Conservation (phyloP, 495 filamentous ascomycete genomes). For the Lentithecium fluviatile region DNA sequence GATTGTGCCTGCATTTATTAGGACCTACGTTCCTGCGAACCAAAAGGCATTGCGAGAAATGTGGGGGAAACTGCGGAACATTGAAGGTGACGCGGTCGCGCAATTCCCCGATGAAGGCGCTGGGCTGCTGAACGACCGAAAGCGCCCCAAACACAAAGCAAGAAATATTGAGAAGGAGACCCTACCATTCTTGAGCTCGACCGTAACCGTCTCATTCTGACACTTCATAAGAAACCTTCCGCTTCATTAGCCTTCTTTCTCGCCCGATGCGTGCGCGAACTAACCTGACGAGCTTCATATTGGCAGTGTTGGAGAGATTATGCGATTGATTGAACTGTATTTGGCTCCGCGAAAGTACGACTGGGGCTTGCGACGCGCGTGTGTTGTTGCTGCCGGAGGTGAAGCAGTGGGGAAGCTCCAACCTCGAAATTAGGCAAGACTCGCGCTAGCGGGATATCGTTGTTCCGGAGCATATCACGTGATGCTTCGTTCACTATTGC, state of each 20-base stretch:
- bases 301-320: conserved; percentile 39
- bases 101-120: background rate
- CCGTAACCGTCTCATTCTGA: conserved; percentile 92
- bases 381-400: too few relatives aligned
- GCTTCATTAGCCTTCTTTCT: conserved; percentile 42
- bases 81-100: background rate
- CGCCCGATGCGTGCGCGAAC: conserved; percentile 37
- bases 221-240: conserved; percentile 97
- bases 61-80: too few relatives aligned
- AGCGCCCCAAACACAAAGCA: background rate
- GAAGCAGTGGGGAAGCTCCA: background rate
- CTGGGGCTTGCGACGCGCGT: too few relatives aligned
- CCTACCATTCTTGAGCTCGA: conserved; percentile 96
- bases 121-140: background rate
- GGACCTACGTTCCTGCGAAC: too few relatives aligned
- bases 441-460: background rate
- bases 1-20: conserved; percentile 67
- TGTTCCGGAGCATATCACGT: conserved; percentile 15
- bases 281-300: conserved; percentile 98
- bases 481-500: background rate
- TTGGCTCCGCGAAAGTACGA: too few relatives aligned
- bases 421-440: conserved; percentile 14
- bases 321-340: too few relatives aligned
- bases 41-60: too few relatives aligned
- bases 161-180: conserved; percentile 1